These are phyloP conservation scores for Exophiala xenobiotica DNA, from an alignment of 2,329 filamentous ascomycete species.

Conservation along the genomic window DNA sequence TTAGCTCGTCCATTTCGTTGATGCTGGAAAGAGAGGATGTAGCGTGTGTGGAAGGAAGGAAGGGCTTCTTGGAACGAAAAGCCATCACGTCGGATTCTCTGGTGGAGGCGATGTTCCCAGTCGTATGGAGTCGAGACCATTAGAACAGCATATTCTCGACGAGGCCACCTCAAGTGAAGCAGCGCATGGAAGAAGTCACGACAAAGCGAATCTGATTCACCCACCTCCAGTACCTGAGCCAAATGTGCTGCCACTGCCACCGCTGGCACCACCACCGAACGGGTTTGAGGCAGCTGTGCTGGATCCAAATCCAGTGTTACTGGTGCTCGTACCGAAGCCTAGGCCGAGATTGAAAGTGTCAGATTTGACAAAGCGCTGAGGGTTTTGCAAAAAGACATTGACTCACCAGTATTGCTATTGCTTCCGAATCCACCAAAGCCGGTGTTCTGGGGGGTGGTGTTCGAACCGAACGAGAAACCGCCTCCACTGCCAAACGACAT, in stretches of 20 bases:
- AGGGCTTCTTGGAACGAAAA: neutral
- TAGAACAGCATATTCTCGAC: neutral
- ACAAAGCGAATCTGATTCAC: slow-evolving; percentile 4
- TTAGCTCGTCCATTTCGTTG: slow-evolving; percentile 9
- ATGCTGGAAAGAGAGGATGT: neutral
- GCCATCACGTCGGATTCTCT: neutral
- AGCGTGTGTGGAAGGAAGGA: neutral
- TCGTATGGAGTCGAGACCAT: neutral
- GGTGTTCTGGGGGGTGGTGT: slow-evolving; percentile 20
- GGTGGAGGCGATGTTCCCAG: neutral
- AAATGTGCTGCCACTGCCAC: slow-evolving; percentile 20
- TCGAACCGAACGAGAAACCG: slow-evolving; percentile 26
- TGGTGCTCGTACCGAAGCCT: slow-evolving; percentile 29
- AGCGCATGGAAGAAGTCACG: neutral
- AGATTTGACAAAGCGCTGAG: slow-evolving; percentile 2
- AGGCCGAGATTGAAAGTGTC: slow-evolving; percentile 9
- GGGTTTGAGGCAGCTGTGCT: slow-evolving; percentile 26
- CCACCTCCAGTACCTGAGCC: slow-evolving; percentile 23
- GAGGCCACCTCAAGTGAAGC: neutral
- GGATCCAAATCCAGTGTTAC: slow-evolving; percentile 27
- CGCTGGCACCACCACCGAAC: slow-evolving; percentile 19
- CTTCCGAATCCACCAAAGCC: slow-evolving; percentile 30
- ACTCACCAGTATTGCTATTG: slow-evolving; percentile 28
- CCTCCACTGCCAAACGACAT: slow-evolving; percentile 31
- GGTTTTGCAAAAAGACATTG: neutral